Percentiles rank a stretch among this genome's conserved stretches.
Evolutionary conservation across 306 rosid genomes (phyloP).

Genomic region (Quercus alba): DNA sequence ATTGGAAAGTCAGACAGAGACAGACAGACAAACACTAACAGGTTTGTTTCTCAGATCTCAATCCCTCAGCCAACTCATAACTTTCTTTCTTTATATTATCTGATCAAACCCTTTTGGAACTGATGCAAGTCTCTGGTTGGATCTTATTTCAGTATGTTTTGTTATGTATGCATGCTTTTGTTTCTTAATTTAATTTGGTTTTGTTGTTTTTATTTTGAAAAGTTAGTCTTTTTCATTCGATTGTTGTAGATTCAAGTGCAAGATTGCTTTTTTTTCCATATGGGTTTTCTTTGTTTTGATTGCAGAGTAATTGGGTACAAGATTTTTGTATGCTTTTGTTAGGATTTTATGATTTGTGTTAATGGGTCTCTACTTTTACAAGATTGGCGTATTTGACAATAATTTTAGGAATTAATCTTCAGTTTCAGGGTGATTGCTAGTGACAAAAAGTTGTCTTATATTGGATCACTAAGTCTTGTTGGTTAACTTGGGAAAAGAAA

Average conservation of each 20-base stretch:
- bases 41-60: slow-evolving; percentile 3
- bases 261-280: not conserved
- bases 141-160: not conserved
- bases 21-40: no score
- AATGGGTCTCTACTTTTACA: not conserved
- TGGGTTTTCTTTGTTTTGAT: not conserved
- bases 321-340: not conserved
- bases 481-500: not conserved
- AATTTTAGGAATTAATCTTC: no score
- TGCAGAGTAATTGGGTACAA: not conserved
- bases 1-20: not conserved
- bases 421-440: not conserved
- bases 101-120: not conserved
- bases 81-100: not conserved
- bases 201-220: not conserved
- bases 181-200: not conserved
- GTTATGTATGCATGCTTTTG: not conserved
- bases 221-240: not conserved
- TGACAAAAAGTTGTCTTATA: not conserved
- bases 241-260: not conserved
- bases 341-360: not conserved
- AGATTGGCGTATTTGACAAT: no score
- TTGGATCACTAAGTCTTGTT: not conserved
- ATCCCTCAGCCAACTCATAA: no score
- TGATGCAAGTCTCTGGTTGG: not conserved